Evolutionary conservation across 1,284 basidiomycete genomes (phyloP).

Genomic region (Fomitopsis pinicola): DNA sequence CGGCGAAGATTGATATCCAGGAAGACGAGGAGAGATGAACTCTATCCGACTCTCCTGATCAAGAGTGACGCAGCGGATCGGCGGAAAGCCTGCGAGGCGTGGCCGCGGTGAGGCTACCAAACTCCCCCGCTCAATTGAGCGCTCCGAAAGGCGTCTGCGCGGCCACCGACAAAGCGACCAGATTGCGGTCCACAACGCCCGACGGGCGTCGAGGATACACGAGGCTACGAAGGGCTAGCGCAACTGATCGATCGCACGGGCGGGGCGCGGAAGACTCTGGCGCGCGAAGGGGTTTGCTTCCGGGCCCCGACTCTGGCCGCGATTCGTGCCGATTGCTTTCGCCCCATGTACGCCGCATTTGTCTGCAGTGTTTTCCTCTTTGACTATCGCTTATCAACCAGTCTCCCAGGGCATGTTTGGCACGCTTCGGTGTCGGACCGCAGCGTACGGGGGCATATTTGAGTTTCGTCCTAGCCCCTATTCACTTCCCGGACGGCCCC

Average conservation of each 20-base stretch:
- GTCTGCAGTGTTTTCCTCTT: background rate
- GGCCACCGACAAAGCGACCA: background rate
- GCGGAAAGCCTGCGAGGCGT: constrained; percentile 9
- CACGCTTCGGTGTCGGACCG: background rate
- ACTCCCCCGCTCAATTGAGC: constrained; percentile 1
- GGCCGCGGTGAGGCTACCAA: constrained; percentile 14
- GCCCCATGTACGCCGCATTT: background rate
- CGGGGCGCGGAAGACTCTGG: background rate
- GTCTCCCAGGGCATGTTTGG: background rate
- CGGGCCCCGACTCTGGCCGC: background rate
- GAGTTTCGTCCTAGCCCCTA: constrained; percentile 2
- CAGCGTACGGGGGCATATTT: background rate
- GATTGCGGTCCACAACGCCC: background rate
- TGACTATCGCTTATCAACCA: background rate
- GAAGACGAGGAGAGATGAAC: constrained; percentile 2
- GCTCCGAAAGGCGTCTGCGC: constrained; percentile 2
- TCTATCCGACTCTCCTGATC: constrained; percentile 3
- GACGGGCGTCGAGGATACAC: background rate
- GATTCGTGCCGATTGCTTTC: background rate
- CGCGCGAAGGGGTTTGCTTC: background rate
- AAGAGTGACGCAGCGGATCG: constrained; percentile 9
- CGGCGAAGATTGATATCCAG: constrained; percentile 11
- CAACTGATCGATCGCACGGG: constrained; percentile 1
- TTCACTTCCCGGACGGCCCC: background rate
- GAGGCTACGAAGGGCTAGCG: background rate